Conservation (phyloP, 2,329 filamentous ascomycete species). For the Cadophora sp. region DNA sequence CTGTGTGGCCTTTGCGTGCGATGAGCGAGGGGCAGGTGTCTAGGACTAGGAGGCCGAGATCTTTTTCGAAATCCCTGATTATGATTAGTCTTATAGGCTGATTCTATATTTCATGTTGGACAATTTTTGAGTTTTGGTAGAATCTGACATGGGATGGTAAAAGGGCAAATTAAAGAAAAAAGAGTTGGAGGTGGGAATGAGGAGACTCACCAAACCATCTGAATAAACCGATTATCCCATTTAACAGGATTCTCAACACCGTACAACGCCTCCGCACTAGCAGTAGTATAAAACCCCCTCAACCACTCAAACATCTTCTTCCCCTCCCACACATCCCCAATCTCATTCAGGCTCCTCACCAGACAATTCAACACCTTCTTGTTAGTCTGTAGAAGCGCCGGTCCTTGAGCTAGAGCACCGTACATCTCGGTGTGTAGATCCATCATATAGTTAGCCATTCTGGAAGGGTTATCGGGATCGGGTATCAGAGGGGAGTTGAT, state of each 20-base stretch:
- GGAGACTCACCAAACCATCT: slow-evolving; percentile 13
- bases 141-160: neutral
- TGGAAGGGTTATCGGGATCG: slow-evolving; percentile 4
- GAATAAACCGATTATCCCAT: slow-evolving; percentile 17
- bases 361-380: slow-evolving; percentile 48
- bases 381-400: slow-evolving; percentile 35
- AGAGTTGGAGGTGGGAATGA: neutral
- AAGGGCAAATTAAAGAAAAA: neutral
- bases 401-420: slow-evolving; percentile 21
- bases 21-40: slow-evolving; percentile 22
- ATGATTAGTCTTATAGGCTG: too few relatives aligned
- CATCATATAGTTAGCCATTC: slow-evolving; percentile 23
- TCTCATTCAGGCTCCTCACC: slow-evolving; percentile 39
- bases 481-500: slow-evolving; percentile 1
- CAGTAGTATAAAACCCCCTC: slow-evolving; percentile 23
- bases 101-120: too few relatives aligned
- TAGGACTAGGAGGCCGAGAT: slow-evolving; percentile 27
- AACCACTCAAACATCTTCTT: slow-evolving; percentile 25
- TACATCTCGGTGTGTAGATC: slow-evolving; percentile 29
- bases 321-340: slow-evolving; percentile 23
- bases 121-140: too few relatives aligned
- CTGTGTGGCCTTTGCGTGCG: slow-evolving; percentile 27
- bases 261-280: slow-evolving; percentile 48
- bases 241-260: slow-evolving; percentile 50
- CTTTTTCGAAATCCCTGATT: slow-evolving; percentile 29